phyloP scores from a whole-genome alignment of 2,329 filamentous ascomycete species.

The Fusarium chlamydosporum region DNA sequence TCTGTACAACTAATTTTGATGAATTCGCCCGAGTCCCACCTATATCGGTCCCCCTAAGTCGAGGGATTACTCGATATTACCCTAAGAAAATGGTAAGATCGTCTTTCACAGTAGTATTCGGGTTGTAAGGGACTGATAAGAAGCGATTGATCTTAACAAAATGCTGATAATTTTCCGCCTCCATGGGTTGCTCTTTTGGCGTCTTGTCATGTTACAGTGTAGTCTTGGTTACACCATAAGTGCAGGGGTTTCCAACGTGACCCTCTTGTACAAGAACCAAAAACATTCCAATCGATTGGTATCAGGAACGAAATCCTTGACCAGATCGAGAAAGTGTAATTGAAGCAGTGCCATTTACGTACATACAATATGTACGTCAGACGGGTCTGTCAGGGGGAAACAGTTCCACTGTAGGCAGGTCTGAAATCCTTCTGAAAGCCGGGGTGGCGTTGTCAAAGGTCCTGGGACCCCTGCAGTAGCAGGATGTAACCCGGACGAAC shows the following conservation, averaged over 20 bases:
- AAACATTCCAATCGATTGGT: slow-evolving; percentile 4
- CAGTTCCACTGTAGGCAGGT: background rate
- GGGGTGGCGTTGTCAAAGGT: background rate
- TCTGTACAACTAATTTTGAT: too few relatives aligned
- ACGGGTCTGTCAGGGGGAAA: background rate
- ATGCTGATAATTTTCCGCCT: slow-evolving; percentile 5
- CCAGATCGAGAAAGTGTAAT: slow-evolving; percentile 1
- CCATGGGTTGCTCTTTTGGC: background rate
- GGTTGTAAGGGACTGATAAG: background rate
- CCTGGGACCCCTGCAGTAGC: slow-evolving; percentile 1
- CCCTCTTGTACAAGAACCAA: background rate
- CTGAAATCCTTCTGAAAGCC: slow-evolving; percentile 1
- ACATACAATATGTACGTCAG: slow-evolving; percentile 2
- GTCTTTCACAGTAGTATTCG: background rate
- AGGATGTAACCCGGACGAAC: background rate
- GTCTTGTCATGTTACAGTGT: background rate
- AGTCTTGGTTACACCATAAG: background rate
- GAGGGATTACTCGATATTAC: background rate
- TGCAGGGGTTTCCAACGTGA: background rate
- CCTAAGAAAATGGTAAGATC: slow-evolving; percentile 3
- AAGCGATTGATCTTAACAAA: background rate
- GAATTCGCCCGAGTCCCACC: background rate
- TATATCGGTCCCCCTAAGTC: background rate
- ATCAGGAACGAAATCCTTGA: slow-evolving; percentile 5
- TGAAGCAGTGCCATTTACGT: background rate